Base-by-base conservation (phyloP, 2,329 filamentous ascomycete genomes). In the Dryadomyces sulphureus region DNA sequence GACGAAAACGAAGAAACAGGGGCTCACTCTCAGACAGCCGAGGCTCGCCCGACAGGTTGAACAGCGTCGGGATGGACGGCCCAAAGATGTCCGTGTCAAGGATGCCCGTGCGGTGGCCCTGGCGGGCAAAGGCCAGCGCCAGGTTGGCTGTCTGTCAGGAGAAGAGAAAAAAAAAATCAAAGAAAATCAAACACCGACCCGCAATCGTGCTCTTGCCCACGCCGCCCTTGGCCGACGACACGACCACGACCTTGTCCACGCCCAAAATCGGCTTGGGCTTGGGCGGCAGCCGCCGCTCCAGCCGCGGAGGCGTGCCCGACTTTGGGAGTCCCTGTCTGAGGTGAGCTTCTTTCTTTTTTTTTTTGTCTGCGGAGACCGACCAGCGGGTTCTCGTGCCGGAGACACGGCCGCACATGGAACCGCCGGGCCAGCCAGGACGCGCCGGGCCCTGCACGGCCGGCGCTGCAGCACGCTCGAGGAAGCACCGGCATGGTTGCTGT, bases 21-120 rank as follows among this genome's bases (percentile, higher is more conserved):
- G 16, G 34, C n/a, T 34, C 16, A 45, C 35, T 11, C 45, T 70
- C 62, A 27, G 85, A 86, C 49, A 94, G 65, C 48, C 82, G 70
- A 2, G 88, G 88, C 59, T 92, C 84, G 14, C 81, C 84, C 4
- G 78, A 77, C 5, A 96, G 72, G 54, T 90, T 80, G 48, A 98
- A 77, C 0, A 98, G 69, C 0, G 88, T 95, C 1, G 92, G 92
- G 50, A 98, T 85, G 0, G 87, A 94, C 0, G 92, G 92, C 0
- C 92, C 92, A 60, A 96, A 98, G 57, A 98, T 93, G 60, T 98
- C 92, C 1, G 89, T 88, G 60, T 98, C 92, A 17, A 98, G 71
- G 49, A 98, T 89, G 3, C 92, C 92, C 3, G 84, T 77, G 46
- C 85, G 77, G 52, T 89, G 77, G 16, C 90, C 90, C 47, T 79